Conservation (phyloP, 2,329 filamentous ascomycete genomes). For the Venturia effusa region DNA sequence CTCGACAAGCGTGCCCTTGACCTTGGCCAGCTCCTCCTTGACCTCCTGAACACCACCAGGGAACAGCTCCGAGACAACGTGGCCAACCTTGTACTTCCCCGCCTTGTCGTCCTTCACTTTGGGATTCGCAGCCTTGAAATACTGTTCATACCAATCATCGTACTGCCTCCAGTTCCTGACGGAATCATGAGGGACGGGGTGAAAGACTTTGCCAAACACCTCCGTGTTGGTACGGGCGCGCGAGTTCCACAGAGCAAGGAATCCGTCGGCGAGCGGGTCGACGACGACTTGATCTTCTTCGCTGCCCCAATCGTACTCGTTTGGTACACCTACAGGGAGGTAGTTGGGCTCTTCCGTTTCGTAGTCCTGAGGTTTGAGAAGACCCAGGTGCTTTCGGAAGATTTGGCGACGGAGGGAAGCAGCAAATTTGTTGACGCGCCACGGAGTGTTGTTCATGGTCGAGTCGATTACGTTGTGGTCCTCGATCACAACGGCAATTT, state of each 20-base stretch:
- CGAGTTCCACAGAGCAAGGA: slow-evolving; percentile 60
- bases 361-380: slow-evolving; percentile 63
- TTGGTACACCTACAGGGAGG: slow-evolving; percentile 44
- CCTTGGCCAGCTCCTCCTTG: slow-evolving; percentile 60
- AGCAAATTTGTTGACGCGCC: slow-evolving; percentile 63
- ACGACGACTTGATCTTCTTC: slow-evolving; percentile 47
- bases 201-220: slow-evolving; percentile 72
- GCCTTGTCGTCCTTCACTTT: slow-evolving; percentile 24
- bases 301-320: slow-evolving; percentile 37
- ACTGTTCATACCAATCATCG: slow-evolving; percentile 55
- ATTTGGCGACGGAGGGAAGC: slow-evolving; percentile 72
- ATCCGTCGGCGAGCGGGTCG: slow-evolving; percentile 60
- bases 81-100: slow-evolving; percentile 67
- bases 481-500: slow-evolving; percentile 83
- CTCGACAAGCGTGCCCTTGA: slow-evolving; percentile 57
- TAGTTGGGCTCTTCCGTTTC: slow-evolving; percentile 48
- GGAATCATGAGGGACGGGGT: slow-evolving; percentile 59
- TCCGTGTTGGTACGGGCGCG: slow-evolving; percentile 72
- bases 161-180: slow-evolving; percentile 65
- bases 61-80: slow-evolving; percentile 56
- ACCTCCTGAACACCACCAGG: slow-evolving; percentile 33
- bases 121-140: slow-evolving; percentile 44
- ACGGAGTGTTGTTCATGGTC: slow-evolving; percentile 62
- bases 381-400: slow-evolving; percentile 83
- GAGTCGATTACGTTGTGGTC: slow-evolving; percentile 61